These are phyloP conservation scores for Nissolia schottii DNA, from an alignment of 306 rosid genomes.

Conservation along the genomic window DNA sequence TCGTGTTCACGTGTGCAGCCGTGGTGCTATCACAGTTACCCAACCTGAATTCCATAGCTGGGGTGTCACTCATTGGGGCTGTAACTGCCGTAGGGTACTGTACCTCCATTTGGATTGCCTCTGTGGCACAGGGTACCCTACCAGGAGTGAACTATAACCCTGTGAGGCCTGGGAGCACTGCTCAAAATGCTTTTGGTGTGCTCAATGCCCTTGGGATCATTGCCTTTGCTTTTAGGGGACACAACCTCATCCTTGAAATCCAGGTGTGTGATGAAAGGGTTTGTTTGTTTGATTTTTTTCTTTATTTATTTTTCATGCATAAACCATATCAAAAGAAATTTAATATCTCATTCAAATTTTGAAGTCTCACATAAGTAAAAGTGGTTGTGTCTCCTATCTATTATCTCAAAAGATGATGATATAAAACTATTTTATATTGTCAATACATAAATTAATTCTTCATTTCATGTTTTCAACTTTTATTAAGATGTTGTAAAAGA, in stretches of 20 bases:
- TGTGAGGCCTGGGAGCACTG: not conserved
- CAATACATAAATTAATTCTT: too few relatives aligned
- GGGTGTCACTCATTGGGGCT: constrained; percentile 46
- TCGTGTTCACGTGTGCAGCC: constrained; percentile 46
- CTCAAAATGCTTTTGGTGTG: constrained; percentile 17
- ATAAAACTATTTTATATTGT: too few relatives aligned
- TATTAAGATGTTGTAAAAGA: too few relatives aligned
- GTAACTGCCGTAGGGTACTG: constrained; percentile 50
- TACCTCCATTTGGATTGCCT: constrained; percentile 39
- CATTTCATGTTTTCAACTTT: too few relatives aligned
- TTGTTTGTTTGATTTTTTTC: too few relatives aligned
- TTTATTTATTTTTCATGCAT: too few relatives aligned
- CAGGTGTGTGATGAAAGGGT: constrained; percentile 38
- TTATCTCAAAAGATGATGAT: too few relatives aligned
- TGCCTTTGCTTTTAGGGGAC: constrained; percentile 56
- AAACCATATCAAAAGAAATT: too few relatives aligned
- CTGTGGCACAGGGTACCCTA: constrained; percentile 43
- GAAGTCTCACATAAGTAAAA: too few relatives aligned
- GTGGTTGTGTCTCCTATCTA: too few relatives aligned
- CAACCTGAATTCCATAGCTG: constrained; percentile 50
- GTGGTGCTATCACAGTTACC: constrained; percentile 47
- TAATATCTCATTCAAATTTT: too few relatives aligned
- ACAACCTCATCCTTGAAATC: constrained; percentile 51
- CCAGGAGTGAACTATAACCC: constrained; percentile 34
- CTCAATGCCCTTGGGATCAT: constrained; percentile 48